Percentiles rank a stretch among this genome's conserved stretches.
These are phyloP conservation scores for Corallochytrium limacisporum DNA, from an alignment of 78 protist genomes.

Conservation along the genomic window DNA sequence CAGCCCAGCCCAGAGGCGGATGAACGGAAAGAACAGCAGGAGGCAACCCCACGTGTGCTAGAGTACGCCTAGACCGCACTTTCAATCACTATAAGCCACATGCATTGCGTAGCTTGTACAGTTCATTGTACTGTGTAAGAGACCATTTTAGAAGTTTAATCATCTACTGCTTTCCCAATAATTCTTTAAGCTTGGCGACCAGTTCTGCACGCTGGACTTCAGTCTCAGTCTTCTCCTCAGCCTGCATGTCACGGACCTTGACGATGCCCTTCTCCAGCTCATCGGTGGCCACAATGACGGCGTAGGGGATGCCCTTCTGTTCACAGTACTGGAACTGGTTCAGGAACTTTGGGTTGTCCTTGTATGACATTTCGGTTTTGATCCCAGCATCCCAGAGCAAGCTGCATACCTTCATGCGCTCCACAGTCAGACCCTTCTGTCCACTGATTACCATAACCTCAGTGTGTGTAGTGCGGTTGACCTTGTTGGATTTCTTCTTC, in stretches of 20 bases:
- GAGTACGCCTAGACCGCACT: no score
- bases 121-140: no score
- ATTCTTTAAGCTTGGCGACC: conserved; percentile 18
- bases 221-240: conserved; percentile 1
- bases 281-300: conserved; percentile 43
- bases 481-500: background rate
- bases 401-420: conserved; percentile 27
- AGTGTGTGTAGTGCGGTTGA: conserved; percentile 20
- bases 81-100: no score
- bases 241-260: conserved; percentile 27
- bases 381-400: conserved; percentile 61
- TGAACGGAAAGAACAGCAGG: no score
- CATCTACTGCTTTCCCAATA: no score
- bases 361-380: conserved; percentile 44
- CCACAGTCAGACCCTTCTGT: conserved; percentile 20
- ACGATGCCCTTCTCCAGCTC: conserved; percentile 43
- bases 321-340: conserved; percentile 44
- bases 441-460: conserved; percentile 36
- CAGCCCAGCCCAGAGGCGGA: no score
- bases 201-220: conserved; percentile 8
- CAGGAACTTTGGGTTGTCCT: conserved; percentile 27
- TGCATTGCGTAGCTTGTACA: no score
- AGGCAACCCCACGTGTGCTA: no score
- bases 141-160: no score
- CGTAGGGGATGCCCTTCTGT: conserved; percentile 25